Evolutionary conservation across 208 protist species (phyloP).

Genomic region (Acanthamoeba sp.): DNA sequence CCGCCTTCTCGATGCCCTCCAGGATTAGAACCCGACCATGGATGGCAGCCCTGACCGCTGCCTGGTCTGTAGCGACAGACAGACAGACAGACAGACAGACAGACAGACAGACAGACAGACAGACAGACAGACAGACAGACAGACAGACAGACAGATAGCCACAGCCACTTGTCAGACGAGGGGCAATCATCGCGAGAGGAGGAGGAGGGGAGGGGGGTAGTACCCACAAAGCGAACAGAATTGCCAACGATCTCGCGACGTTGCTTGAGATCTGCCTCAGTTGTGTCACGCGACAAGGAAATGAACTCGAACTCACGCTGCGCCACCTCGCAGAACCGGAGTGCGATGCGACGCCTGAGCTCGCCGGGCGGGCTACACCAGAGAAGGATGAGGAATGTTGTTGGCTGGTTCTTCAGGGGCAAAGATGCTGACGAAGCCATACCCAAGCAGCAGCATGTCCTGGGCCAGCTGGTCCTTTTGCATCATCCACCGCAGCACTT

Average conservation of each 20-base stretch:
- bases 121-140: too few relatives aligned
- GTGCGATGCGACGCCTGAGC: constrained; percentile 90
- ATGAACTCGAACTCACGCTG: constrained; percentile 91
- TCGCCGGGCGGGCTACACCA: constrained; percentile 73
- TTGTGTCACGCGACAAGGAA: constrained; percentile 95
- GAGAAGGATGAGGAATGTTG: background rate
- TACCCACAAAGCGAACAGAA: constrained; percentile 87
- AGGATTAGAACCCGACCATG: constrained; percentile 94
- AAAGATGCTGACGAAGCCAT: constrained; percentile 16
- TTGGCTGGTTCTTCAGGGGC: too few relatives aligned
- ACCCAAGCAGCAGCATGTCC: constrained; percentile 95
- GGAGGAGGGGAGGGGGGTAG: background rate
- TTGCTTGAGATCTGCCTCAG: constrained; percentile 96
- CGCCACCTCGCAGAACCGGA: constrained; percentile 86
- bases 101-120: too few relatives aligned
- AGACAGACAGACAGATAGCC: too few relatives aligned
- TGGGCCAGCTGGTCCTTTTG: constrained; percentile 95
- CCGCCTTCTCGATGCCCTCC: constrained; percentile 95
- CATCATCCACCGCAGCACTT: constrained; percentile 92
- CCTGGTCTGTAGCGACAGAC: constrained; percentile 89
- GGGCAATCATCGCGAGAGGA: background rate
- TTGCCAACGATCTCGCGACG: constrained; percentile 90
- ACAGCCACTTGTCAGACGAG: too few relatives aligned
- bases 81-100: background rate
- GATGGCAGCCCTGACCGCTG: constrained; percentile 93